Conservation (phyloP, 2,329 filamentous ascomycete genomes). For the Exophiala xenobiotica region DNA sequence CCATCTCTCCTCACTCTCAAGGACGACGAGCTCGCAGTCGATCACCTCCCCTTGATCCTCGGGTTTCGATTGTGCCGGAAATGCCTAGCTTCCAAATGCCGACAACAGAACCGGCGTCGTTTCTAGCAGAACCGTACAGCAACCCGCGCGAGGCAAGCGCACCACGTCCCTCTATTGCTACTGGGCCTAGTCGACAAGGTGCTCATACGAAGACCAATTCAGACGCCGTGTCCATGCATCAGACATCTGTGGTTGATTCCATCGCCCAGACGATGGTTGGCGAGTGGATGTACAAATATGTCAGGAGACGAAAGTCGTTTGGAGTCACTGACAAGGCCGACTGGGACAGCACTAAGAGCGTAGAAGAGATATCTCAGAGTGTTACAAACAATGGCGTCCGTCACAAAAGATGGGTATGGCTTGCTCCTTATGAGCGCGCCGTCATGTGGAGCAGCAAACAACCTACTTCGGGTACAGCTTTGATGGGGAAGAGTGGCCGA, state of each 20-base stretch:
- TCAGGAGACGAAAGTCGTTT: slow-evolving; percentile 74
- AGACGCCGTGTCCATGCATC: slow-evolving; percentile 60
- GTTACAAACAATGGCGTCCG: slow-evolving; percentile 65
- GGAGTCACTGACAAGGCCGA: slow-evolving; percentile 65
- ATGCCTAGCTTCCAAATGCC: slow-evolving; percentile 36
- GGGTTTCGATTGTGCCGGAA: slow-evolving; percentile 31
- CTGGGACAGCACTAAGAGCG: slow-evolving; percentile 55
- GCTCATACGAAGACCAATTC: slow-evolving; percentile 48
- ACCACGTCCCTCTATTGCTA: slow-evolving; percentile 30
- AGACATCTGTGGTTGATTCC: slow-evolving; percentile 84
- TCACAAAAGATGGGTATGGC: slow-evolving; percentile 97
- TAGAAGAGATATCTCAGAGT: slow-evolving; percentile 68
- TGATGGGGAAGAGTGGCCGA: slow-evolving; percentile 91
- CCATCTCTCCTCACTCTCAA: slow-evolving; percentile 39
- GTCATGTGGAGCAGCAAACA: slow-evolving; percentile 99
- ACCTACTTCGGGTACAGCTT: slow-evolving; percentile 77
- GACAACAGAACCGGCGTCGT: slow-evolving; percentile 12
- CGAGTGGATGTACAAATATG: slow-evolving; percentile 60
- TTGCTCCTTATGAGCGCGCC: slow-evolving; percentile 91
- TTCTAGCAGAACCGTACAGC: slow-evolving; percentile 11
- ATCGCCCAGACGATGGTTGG: slow-evolving; percentile 99
- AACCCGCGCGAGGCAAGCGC: slow-evolving; percentile 27
- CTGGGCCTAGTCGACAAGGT: slow-evolving; percentile 48
- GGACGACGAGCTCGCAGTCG: slow-evolving; percentile 42
- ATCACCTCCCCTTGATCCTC: slow-evolving; percentile 41